Base-by-base conservation (phyloP, 176 grass and related monocot genomes). In the Carex parvula region DNA sequence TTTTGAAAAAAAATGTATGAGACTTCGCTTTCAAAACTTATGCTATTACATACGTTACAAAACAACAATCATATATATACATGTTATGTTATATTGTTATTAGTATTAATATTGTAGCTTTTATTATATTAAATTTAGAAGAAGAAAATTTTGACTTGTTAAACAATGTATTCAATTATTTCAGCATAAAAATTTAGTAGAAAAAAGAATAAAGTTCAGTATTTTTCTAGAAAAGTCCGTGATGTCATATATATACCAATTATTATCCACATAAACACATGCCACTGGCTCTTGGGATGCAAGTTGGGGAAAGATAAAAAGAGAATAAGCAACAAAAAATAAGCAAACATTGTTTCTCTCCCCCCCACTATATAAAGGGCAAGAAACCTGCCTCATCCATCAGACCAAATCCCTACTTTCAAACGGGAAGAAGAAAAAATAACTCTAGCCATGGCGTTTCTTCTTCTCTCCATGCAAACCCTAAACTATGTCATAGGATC, bases 381-480 rank as follows among this genome's bases (percentile, higher is more conserved):
- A 44, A 53, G 20, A 41, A 24, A 42, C 20, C 6, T 52, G 5
- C 35, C 80, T 32, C 22, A 42, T 16, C n/a, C 62, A 39, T 64
- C 80, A 82, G 0, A 65, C 37, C 59, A 82, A 82, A 6, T 17
- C 59, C 79, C 17, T 79, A 81, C 56, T 60, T 81, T 41, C n/a
- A 80, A 60, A 60, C 61, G 30, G 18, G 39, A 81, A 30, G 50
- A 18, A 81, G 17, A 64, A 30, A 41, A 63, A 26, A n/a, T 18
- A 22, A 26, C n/a, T 22, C 16, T 5, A 20, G 80, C 80, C 20
- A 82, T 85, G 83, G 53, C 1, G 18, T 48, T 85, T 20, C 69
- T 73, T 60, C n/a, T 76, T 85, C 46, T 86, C 32, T n/a, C 59
- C 22, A 30, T 86, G 59, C 59, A 65, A 81, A 70, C 46, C 76